Base-by-base conservation (phyloP, 2,329 filamentous ascomycete genomes). In the Claviceps digitariae region DNA sequence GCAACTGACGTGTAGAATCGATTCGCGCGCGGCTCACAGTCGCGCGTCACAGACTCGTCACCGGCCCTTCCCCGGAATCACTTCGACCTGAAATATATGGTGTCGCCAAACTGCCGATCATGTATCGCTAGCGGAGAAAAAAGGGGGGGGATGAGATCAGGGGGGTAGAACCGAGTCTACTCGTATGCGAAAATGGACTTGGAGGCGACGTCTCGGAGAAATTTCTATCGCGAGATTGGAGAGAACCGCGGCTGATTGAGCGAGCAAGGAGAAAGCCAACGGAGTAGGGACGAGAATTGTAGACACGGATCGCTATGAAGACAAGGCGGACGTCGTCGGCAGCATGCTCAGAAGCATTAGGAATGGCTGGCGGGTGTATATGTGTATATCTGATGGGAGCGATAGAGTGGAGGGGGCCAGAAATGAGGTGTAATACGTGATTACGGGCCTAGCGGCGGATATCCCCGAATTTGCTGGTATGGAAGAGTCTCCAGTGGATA, bases 61-160 rank as follows among this genome's bases (percentile, higher is more conserved):
- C 44, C 43, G 44, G 31, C 52, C 51, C 57, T 57, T 57, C 53
- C 58, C 56, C 56, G 50, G 50, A 48, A 54, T 58, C 40, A 54
- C 56, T 51, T 51, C 54, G 57, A 51, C 52, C 50, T 58, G 44
- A 46, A 55, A 58, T 51, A 47, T 55, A 48, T 55, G 43, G 50
- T 55, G 40, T 45, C 51, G 54, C 52, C 55, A 56, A 44, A 50
- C 46, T 55, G 54, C 48, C 54, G 55, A 52, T 51, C 56, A 61
- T 63, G 53, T 57, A 61, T 52, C 43, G 54, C 27, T 31, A 47
- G 34, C 15, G 17, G 23, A 29, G 13, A 7, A 13, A 17, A 36
- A 40, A n/a, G 21, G 17, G 21, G 2, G 13, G 21, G 38, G 25
- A 20, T 13, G 17, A 21, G 45, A 2, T 21, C 8, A 20, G n/a